Conservation (phyloP, 1,284 basidiomycete genomes). For the Schizophyllum amplum region DNA sequence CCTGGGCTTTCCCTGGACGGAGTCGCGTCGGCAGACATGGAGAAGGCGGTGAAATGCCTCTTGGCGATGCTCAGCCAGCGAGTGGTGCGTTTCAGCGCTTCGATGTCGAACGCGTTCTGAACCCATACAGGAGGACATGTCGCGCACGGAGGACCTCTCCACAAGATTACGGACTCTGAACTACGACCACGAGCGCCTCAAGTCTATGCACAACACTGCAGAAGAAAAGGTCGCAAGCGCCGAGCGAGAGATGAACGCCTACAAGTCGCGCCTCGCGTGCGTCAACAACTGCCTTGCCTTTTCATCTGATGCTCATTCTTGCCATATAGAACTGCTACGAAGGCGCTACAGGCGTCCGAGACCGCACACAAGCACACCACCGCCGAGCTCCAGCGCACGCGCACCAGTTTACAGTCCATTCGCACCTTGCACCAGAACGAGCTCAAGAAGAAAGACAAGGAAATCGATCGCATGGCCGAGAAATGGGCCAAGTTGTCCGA, state of each 20-base stretch:
- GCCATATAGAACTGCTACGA: conserved; percentile 39
- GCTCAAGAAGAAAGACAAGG: conserved; percentile 75
- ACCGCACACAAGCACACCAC: conserved; percentile 59
- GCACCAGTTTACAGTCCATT: conserved; percentile 53
- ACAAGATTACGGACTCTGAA: conserved; percentile 70
- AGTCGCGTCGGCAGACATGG: conserved; percentile 48
- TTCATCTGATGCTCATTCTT: background rate
- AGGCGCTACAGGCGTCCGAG: conserved; percentile 50
- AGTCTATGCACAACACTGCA: conserved; percentile 50
- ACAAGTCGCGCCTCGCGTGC: conserved; percentile 65
- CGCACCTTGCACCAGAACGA: conserved; percentile 65
- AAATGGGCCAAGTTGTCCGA: conserved; percentile 69
- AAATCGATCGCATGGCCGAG: conserved; percentile 71
- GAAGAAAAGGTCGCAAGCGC: conserved; percentile 56
- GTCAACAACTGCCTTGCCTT: conserved; percentile 22
- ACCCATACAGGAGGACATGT: conserved; percentile 63
- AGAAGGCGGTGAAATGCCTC: conserved; percentile 67
- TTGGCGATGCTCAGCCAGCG: conserved; percentile 73
- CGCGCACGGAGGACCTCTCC: conserved; percentile 67
- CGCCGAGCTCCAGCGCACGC: conserved; percentile 59
- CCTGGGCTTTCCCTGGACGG: conserved; percentile 61
- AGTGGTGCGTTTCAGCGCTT: conserved; percentile 45
- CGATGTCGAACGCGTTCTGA: background rate
- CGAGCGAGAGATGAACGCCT: conserved; percentile 64
- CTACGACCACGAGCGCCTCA: conserved; percentile 78